phyloP scores from a whole-genome alignment of 73 alveolate genomes.

The Stentor coeruleus region DNA sequence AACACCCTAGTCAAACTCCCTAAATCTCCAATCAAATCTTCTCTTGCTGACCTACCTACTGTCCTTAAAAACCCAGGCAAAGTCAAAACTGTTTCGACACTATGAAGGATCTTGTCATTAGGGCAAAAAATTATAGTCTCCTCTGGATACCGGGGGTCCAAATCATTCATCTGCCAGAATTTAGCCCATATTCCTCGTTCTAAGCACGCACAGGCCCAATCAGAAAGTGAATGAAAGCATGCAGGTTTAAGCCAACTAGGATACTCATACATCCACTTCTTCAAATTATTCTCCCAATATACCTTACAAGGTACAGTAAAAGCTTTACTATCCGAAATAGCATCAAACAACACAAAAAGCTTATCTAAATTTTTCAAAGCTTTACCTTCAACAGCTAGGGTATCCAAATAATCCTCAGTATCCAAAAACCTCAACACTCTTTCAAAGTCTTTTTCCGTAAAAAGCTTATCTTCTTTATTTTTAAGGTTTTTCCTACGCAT shows the following conservation, averaged over 20 bases:
- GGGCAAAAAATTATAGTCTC: not conserved
- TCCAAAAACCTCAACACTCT: constrained; percentile 3
- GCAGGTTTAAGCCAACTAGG: constrained; percentile 3
- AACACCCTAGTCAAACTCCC: not conserved
- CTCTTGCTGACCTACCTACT: not conserved
- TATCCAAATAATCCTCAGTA: constrained; percentile 25
- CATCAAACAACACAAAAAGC: not conserved
- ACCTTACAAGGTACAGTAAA: constrained; percentile 22
- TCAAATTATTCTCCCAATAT: constrained; percentile 16
- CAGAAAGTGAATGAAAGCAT: not conserved
- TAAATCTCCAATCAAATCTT: constrained; percentile 9
- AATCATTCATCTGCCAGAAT: not conserved
- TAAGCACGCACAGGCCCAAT: constrained; percentile 13
- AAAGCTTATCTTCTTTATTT: not conserved
- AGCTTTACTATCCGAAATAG: not conserved
- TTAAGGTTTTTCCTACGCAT: not conserved
- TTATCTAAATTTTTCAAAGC: constrained; percentile 6
- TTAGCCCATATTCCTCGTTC: constrained; percentile 10
- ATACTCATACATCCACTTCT: constrained; percentile 16
- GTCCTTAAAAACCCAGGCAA: not conserved
- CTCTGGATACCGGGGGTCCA: constrained; percentile 25
- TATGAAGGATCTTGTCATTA: not conserved
- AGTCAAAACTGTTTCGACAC: not conserved
- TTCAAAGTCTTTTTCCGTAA: constrained; percentile 10
- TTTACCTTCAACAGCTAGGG: constrained; percentile 1